These are phyloP conservation scores for Cucumis cinereus DNA, from an alignment of 306 rosid species.

Conservation along the genomic window DNA sequence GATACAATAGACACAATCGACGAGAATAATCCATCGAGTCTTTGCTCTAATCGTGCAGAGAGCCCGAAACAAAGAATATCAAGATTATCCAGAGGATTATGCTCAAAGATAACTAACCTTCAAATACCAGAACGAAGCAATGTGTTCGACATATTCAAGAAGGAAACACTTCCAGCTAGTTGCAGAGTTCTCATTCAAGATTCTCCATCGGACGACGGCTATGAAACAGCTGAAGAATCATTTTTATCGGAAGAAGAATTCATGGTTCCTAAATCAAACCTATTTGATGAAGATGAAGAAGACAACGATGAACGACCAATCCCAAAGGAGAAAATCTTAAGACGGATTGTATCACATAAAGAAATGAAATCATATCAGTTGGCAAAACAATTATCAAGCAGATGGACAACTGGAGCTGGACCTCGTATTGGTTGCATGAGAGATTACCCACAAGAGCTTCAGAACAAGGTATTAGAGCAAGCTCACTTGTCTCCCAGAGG, in stretches of 20 bases:
- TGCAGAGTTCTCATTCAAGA: slow-evolving; percentile 13
- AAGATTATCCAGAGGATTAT: slow-evolving; percentile 30
- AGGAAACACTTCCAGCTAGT: slow-evolving; percentile 10
- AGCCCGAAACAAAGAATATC: slow-evolving; percentile 17
- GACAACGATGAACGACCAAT: slow-evolving; percentile 30
- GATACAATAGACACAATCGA: slow-evolving; percentile 7
- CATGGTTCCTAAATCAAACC: slow-evolving; percentile 55
- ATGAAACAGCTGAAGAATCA: slow-evolving; percentile 80
- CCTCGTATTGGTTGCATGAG: slow-evolving; percentile 90
- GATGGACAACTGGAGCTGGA: slow-evolving; percentile 80
- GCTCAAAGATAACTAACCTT: slow-evolving; percentile 41
- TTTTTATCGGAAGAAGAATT: slow-evolving; percentile 51
- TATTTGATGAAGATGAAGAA: slow-evolving; percentile 37
- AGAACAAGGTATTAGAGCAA: slow-evolving; percentile 43
- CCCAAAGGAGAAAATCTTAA: slow-evolving; percentile 47
- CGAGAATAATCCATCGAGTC: slow-evolving; percentile 16
- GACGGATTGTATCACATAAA: slow-evolving; percentile 59
- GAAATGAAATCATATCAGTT: slow-evolving; percentile 62
- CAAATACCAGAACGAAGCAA: slow-evolving; percentile 36
- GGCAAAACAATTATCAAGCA: slow-evolving; percentile 43
- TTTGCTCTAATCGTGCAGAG: slow-evolving; percentile 19
- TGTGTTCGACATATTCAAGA: slow-evolving; percentile 15
- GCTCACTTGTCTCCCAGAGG: slow-evolving; percentile 60
- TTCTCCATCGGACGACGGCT: slow-evolving; percentile 31
- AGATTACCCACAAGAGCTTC: slow-evolving; percentile 77